phyloP scores from a whole-genome alignment of 192 early-diverging fungal species.

The Coemansia sp. region DNA sequence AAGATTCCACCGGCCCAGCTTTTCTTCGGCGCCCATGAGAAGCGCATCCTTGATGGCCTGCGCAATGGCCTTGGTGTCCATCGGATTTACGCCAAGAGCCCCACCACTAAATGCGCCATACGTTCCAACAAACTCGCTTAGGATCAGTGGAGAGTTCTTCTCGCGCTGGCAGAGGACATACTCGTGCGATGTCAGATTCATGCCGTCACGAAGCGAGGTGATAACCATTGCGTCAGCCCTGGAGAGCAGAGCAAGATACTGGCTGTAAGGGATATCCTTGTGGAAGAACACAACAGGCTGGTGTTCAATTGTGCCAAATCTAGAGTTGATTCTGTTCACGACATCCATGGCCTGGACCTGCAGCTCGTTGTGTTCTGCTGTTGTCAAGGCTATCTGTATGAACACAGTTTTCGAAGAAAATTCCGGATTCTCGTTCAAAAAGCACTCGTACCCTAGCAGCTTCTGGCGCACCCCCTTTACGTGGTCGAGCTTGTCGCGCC shows the following conservation, averaged over 20 bases:
- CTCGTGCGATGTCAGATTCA: constrained; percentile 96
- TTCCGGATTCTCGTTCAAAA: constrained; percentile 83
- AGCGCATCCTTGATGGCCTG: constrained; percentile 89
- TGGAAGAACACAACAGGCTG: constrained; percentile 87
- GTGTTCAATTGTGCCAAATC: constrained; percentile 87
- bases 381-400: constrained; percentile 92
- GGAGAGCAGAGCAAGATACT: constrained; percentile 86
- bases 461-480: constrained; percentile 96
- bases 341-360: constrained; percentile 86
- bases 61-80: constrained; percentile 89
- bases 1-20: constrained; percentile 70
- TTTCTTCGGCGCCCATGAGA: constrained; percentile 78
- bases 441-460: constrained; percentile 87
- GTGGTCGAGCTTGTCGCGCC: constrained; percentile 94
- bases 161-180: constrained; percentile 90
- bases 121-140: constrained; percentile 97
- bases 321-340: constrained; percentile 89
- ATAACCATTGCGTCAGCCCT: constrained; percentile 89
- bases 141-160: constrained; percentile 76
- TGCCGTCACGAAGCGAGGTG: constrained; percentile 90
- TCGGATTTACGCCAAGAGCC: constrained; percentile 91
- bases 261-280: constrained; percentile 87
- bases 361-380: constrained; percentile 86
- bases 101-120: constrained; percentile 85
- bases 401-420: constrained; percentile 90